Evolutionary conservation across 345 rosid genomes (phyloP).

Genomic region (Citrus glauca): DNA sequence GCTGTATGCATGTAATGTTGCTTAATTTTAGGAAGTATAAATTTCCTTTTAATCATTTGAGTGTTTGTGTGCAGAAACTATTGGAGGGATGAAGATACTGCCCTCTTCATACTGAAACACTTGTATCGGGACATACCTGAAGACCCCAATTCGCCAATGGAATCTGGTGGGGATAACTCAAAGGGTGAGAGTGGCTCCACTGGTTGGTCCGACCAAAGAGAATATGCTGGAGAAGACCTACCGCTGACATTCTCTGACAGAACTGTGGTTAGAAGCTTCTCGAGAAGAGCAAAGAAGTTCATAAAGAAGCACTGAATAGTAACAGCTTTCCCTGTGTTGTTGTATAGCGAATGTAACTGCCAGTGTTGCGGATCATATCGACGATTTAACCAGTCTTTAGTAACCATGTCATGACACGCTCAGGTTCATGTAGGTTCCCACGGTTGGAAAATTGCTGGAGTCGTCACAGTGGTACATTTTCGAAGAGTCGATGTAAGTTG

Average conservation of each 20-base stretch:
- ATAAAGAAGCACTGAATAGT: slow-evolving; percentile 25
- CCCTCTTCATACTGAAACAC: slow-evolving; percentile 80
- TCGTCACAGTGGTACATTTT: neutral
- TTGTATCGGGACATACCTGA: slow-evolving; percentile 71
- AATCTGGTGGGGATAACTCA: slow-evolving; percentile 25
- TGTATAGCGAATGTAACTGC: neutral
- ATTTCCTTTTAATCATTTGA: slow-evolving; percentile 1
- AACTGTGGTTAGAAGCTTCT: slow-evolving; percentile 44
- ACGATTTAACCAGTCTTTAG: neutral
- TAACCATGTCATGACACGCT: too few relatives aligned
- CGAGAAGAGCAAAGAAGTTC: slow-evolving; percentile 52
- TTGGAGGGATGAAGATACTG: slow-evolving; percentile 94
- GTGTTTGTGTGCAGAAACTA: slow-evolving; percentile 65
- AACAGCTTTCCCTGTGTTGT: neutral
- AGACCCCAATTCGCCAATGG: slow-evolving; percentile 34
- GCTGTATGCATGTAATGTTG: neutral
- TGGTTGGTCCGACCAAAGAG: slow-evolving; percentile 50
- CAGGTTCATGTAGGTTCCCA: neutral
- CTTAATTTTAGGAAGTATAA: neutral
- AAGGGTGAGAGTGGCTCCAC: slow-evolving; percentile 26
- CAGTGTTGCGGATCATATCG: neutral
- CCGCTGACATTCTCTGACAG: slow-evolving; percentile 76
- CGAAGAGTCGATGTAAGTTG: neutral
- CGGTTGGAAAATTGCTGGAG: neutral
- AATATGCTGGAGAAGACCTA: slow-evolving; percentile 56